Percentiles rank a stretch among this genome's conserved stretches.
These are phyloP conservation scores for Hypoxylon intermedium DNA, from an alignment of 495 filamentous ascomycete genomes.

Conservation along the genomic window DNA sequence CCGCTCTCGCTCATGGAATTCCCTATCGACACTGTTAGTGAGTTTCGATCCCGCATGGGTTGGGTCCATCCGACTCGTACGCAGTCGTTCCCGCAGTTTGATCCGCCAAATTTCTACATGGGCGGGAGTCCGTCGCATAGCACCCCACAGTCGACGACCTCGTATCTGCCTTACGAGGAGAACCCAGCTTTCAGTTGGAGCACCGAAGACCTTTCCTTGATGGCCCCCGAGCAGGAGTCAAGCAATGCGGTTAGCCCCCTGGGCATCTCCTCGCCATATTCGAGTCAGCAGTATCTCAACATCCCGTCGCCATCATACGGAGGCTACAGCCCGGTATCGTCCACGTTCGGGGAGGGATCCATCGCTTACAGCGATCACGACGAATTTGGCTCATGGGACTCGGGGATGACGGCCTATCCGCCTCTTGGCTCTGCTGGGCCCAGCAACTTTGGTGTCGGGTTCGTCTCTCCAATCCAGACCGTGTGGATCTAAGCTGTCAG, in stretches of 20 bases:
- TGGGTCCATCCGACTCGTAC: slow-evolving; percentile 63
- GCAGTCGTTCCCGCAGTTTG: slow-evolving; percentile 61
- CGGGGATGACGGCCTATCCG: slow-evolving; percentile 47
- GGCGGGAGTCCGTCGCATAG: slow-evolving; percentile 45
- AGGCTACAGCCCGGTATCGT: slow-evolving; percentile 62
- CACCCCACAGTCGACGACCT: slow-evolving; percentile 46
- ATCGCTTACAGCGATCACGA: slow-evolving; percentile 63
- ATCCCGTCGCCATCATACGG: slow-evolving; percentile 63
- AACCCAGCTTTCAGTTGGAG: slow-evolving; percentile 64
- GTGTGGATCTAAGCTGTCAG: slow-evolving; percentile 57
- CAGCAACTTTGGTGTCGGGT: slow-evolving; percentile 61
- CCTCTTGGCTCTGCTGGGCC: slow-evolving; percentile 47
- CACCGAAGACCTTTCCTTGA: slow-evolving; percentile 59
- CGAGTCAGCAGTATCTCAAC: slow-evolving; percentile 59
- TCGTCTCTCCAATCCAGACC: slow-evolving; percentile 61
- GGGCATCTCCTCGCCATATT: slow-evolving; percentile 57
- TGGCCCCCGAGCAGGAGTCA: slow-evolving; percentile 46
- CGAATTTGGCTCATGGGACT: slow-evolving; percentile 52
- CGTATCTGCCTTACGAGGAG: slow-evolving; percentile 56
- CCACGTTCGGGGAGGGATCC: slow-evolving; percentile 59
- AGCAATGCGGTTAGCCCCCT: slow-evolving; percentile 56
- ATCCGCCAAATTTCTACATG: slow-evolving; percentile 55
- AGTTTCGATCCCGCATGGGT: slow-evolving; percentile 68
- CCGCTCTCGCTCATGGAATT: slow-evolving; percentile 67
- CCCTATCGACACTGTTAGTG: slow-evolving; percentile 65